A percentile compares a stretch with the other conserved stretches of the same genome.
Conservation (phyloP, 2,329 filamentous ascomycete species). For the Fusarium sp. region DNA sequence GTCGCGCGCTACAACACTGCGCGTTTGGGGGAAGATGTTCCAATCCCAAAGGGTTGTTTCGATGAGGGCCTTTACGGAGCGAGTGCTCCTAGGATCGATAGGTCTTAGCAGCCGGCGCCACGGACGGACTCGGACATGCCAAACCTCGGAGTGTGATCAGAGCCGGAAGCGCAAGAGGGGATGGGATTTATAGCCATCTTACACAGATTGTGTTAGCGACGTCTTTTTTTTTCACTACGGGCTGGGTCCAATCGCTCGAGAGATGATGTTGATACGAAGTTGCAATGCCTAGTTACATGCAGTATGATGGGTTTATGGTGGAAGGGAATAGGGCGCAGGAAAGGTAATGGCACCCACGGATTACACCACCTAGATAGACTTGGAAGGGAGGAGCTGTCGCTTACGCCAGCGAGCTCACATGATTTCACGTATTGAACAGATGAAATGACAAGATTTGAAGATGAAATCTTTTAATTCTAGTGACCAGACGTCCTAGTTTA, state of each 20-base stretch:
- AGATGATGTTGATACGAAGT: constrained; percentile 8
- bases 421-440: background rate
- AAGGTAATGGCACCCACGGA: background rate
- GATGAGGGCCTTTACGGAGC: background rate
- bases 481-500: background rate
- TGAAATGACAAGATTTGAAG: background rate
- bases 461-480: constrained; percentile 12
- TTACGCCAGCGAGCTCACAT: background rate
- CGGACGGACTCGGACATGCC: background rate
- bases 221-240: background rate
- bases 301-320: background rate
- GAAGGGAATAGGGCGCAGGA: constrained; percentile 3
- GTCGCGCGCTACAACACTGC: background rate
- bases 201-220: constrained; percentile 7
- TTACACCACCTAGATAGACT: background rate
- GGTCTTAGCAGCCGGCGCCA: background rate
- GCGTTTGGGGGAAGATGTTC: background rate
- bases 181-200: background rate
- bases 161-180: background rate
- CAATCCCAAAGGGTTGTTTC: background rate
- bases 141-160: background rate
- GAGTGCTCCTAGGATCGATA: background rate
- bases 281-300: background rate
- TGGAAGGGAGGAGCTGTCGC: background rate
- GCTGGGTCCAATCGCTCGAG: background rate